Evolutionary conservation across 2,329 filamentous ascomycete species (phyloP).

Genomic region (Colletotrichum sp.): DNA sequence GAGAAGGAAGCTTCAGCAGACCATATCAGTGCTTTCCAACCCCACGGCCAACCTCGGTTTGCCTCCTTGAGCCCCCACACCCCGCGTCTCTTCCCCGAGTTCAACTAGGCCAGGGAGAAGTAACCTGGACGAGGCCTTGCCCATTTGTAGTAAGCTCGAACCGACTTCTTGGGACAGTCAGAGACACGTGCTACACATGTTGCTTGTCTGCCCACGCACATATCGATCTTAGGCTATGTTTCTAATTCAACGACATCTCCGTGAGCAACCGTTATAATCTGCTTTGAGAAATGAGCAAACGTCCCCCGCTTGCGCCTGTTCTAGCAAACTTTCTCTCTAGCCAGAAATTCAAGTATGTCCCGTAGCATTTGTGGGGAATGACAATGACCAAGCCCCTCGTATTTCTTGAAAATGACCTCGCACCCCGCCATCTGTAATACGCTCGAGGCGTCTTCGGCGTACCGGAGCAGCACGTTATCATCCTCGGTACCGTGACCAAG

Average conservation of each 20-base stretch:
- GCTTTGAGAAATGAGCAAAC: neutral
- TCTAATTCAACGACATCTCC: neutral
- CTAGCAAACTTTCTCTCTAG: neutral
- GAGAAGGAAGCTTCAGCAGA: neutral
- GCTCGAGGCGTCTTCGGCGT: slow-evolving; percentile 37
- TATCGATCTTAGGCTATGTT: neutral
- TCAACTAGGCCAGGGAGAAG: neutral
- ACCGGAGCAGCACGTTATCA: slow-evolving; percentile 39
- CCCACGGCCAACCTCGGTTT: neutral
- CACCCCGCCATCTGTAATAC: slow-evolving; percentile 39
- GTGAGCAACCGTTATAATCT: neutral
- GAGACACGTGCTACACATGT: neutral
- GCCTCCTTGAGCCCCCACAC: slow-evolving; percentile 4
- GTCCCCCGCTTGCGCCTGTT: neutral
- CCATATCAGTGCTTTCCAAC: neutral
- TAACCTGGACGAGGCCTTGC: neutral
- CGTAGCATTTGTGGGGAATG: slow-evolving; percentile 45
- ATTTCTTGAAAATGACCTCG: slow-evolving; percentile 39
- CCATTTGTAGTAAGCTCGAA: neutral
- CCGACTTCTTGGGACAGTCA: neutral
- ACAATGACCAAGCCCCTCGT: slow-evolving; percentile 49
- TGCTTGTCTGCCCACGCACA: neutral
- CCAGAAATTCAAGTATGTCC: slow-evolving; percentile 39
- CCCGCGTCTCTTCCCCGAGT: neutral
- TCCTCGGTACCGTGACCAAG: slow-evolving; percentile 50